A percentile compares a stretch with the other conserved stretches of the same genome.
These are phyloP conservation scores for Marasmius fiardii DNA, from an alignment of 1,284 basidiomycete species.

Conservation along the genomic window DNA sequence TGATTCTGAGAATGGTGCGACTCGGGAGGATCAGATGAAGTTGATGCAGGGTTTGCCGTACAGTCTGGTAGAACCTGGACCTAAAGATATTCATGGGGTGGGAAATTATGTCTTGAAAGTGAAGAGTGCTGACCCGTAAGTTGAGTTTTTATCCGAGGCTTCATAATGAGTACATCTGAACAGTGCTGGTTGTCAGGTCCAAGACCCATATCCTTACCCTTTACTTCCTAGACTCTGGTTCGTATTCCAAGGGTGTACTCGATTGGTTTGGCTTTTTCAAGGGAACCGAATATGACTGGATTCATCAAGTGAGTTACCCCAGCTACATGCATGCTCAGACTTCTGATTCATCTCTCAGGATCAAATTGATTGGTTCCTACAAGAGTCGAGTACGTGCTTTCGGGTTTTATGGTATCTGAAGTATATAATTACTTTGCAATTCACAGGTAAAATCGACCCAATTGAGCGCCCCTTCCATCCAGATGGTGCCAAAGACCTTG, in stretches of 20 bases:
- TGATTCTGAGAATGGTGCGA: conserved; percentile 71
- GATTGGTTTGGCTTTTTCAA: conserved; percentile 61
- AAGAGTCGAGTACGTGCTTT: conserved; percentile 56
- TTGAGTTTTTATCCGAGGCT: conserved; percentile 16
- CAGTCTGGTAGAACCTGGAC: conserved; percentile 77
- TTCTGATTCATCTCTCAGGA: conserved; percentile 32
- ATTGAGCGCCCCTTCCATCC: conserved; percentile 82
- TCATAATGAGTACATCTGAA: conserved; percentile 10
- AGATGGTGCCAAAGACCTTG: conserved; percentile 68
- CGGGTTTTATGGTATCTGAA: neutral
- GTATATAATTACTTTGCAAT: conserved; percentile 10
- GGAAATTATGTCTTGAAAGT: conserved; percentile 86
- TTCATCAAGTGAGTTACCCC: conserved; percentile 49
- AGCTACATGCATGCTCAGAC: neutral
- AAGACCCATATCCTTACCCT: conserved; percentile 84
- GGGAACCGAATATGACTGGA: conserved; percentile 78
- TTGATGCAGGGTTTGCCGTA: conserved; percentile 82
- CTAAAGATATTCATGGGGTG: conserved; percentile 78
- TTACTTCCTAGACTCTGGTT: conserved; percentile 92
- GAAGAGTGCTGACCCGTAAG: conserved; percentile 70
- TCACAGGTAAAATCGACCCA: conserved; percentile 50
- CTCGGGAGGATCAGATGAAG: conserved; percentile 63
- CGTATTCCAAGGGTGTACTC: conserved; percentile 58
- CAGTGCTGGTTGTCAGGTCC: conserved; percentile 47
- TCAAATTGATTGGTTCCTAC: conserved; percentile 87